A percentile compares a stretch with the other conserved stretches of the same genome.
phyloP scores from a whole-genome alignment of 1,284 basidiomycete genomes.

The Cryptococcus sp. region DNA sequence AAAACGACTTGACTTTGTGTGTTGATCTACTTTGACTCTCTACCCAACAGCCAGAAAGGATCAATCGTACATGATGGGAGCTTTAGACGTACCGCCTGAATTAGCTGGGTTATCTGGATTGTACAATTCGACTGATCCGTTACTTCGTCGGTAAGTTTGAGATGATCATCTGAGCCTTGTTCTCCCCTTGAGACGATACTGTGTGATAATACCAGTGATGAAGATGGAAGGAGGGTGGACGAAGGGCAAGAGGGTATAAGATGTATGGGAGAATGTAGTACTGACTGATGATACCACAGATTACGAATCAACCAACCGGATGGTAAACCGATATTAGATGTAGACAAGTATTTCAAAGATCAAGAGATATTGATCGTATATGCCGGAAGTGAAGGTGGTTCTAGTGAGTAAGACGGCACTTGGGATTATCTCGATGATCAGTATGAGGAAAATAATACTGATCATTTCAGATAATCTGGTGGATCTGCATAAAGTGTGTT shows the following conservation, averaged over 20 bases:
- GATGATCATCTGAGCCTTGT: not conserved
- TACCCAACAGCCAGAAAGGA: no score
- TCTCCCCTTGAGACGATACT: not conserved
- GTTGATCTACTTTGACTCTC: no score
- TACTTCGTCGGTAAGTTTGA: constrained; percentile 37
- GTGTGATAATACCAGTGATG: no score
- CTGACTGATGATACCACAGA: constrained; percentile 12
- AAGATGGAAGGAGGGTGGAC: not conserved
- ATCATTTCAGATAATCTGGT: constrained; percentile 22
- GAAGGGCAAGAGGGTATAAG: not conserved
- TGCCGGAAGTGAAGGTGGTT: constrained; percentile 40
- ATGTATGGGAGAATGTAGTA: not conserved
- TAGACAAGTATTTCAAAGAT: constrained; percentile 33
- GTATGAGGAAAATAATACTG: not conserved
- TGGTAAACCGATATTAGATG: constrained; percentile 38
- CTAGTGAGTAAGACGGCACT: constrained; percentile 31
- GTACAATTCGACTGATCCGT: constrained; percentile 41
- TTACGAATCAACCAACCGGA: constrained; percentile 41
- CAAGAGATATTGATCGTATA: constrained; percentile 45
- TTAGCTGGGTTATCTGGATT: constrained; percentile 37
- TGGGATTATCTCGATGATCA: no score
- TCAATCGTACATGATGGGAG: not conserved
- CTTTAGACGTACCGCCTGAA: constrained; percentile 29
- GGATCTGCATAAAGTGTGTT: constrained; percentile 23
- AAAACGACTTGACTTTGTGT: no score